Base-by-base conservation (phyloP, 352 stramenopile species). In the Pythium vanterpoolii region DNA sequence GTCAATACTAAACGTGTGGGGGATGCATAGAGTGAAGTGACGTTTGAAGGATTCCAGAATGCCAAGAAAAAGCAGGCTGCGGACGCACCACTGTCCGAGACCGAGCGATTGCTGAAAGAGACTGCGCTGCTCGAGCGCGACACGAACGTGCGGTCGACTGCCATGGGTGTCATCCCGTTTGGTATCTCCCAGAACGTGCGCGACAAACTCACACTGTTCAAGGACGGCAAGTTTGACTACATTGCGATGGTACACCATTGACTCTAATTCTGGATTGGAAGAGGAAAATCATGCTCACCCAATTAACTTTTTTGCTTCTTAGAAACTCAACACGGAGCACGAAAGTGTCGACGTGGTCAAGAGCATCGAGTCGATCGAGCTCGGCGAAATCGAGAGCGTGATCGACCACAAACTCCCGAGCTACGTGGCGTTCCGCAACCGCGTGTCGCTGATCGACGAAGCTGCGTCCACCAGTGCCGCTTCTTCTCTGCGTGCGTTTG, bases 81-180 rank as follows among this genome's bases (percentile, higher is more conserved):
- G 5, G 84, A 94, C 56, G 87, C 87, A 23, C 84, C 87, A 21
- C 70, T 97, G 50, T 95, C 86, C 27, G 84, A 96, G 55, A 86
- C 83, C 18, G 89, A 97, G 69, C 69, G 79, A 3, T 44, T 95
- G 64, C 71, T 95, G 13, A 92, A 92, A 59, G 86, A 93, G 67
- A 79, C 82, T 34, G 76, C 83, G 36, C 60, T 90, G 56, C 64
- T 93, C 16, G 86, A 93, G 68, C 79, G 84, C 46, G 82, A 93
- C 53, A 91, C 84, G 42, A 91, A 84, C 45, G 76, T 93, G 49
- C 95, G 92, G 60, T 93, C 88, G 16, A 95, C 77, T 16, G 89
- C 89, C 16, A 96, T 97, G 88, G 76, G 76, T 3, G 83, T 96
- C 27, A 88, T 97, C 47, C 89, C 89, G 0, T 97, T 97, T 56